Evolutionary conservation across 1,139 yeast species (phyloP), one percentile per base, ranked within the genome.

Genomic region (Suhomyces bolitotheri): DNA sequence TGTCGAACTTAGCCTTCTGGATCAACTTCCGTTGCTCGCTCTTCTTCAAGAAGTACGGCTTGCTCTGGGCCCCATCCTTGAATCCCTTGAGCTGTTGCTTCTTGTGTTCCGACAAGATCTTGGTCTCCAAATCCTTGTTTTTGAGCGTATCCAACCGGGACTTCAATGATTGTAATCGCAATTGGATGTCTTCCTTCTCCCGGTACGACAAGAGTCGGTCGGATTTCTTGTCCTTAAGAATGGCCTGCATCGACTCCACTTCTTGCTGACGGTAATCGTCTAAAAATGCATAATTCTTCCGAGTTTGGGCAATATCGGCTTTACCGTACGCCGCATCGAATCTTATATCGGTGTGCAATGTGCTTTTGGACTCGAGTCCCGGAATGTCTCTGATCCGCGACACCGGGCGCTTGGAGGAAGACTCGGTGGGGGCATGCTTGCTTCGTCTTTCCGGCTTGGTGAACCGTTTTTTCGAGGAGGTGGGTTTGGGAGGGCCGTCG

Each of bases 281-380:
- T 43, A 92, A 64, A 52, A 92, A 92, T 27, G 80, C 77, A 63
- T 92, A 92, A 53, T 90, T 81, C 51, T 79, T 77, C 38, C 97
- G 71, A 22, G 82, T 76, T 40, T 71, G 71, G 22, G 68, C 64
- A 39, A 78, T 62, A 53, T 89, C 92, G 0, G 95, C 86, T 50
- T 80, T 83, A 39, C 97, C 97, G 45, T 80, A 78, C 0, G 96
- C 89, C 1, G 94, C 76, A 60, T 90, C 96, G 57, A 92, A 92
- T 47, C 98, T 72, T 22, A 94, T 80, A 64, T 92, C 98, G 34
- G 78, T 72, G 53, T 84, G 79, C 24, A 80, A 57, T 21, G 67
- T 57, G 27, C 68, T 56, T 23, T 41, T 41, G 12, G 60, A 51
- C 30, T 65, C 64, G 30, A 62, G 53, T 0, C 96, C 96, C 0